Base-by-base conservation (phyloP, 495 filamentous ascomycete genomes). In the Podospora didyma region DNA sequence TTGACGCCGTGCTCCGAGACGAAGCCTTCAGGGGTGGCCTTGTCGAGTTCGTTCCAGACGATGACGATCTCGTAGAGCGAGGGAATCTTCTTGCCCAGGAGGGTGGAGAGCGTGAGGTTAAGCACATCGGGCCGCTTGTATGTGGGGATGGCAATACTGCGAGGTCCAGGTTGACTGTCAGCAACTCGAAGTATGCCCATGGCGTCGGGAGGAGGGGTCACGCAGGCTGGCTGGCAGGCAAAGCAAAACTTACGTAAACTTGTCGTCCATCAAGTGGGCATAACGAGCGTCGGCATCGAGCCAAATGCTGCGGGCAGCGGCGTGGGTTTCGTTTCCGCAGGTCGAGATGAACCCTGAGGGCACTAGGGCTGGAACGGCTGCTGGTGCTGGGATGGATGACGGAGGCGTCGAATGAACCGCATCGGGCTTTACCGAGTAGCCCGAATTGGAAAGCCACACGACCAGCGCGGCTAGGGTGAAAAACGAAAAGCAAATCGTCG, bases 41-140 rank as follows among this genome's bases (percentile, higher is more conserved):
- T 53, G 35, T 53, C 55, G 50, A 58, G 37, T 23, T 62, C 52
- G 51, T 56, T 56, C 60, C 55, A 62, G 24, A 62, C 45, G 31
- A 62, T 41, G 56, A 62, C 60, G 17, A 62, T 58, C 23, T 62
- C 60, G 52, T 49, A 51, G 19, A 62, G 56, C 3, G 60, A 62
- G 22, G 55, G 55, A 51, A 62, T 58, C 23, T 58, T 55, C 46
- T 39, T n/a, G 28, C 21, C 7, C 19, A 58, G 31, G 16, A 62
- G 55, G 3, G 12, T 37, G 16, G 23, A 31, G 6, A 62, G 46
- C 3, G 60, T 62, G 39, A 21, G 21, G 46, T 62, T 57, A 24
- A 62, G 55, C 12, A 50, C 41, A 2, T 59, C 56, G 26, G 60
- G 60, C 12, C 60, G 55, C 9, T 49, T 37, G 42, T 55, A 62